Conservation (phyloP, 1,139 yeast species). For the Lodderomyces pseudojiufengensis region DNA sequence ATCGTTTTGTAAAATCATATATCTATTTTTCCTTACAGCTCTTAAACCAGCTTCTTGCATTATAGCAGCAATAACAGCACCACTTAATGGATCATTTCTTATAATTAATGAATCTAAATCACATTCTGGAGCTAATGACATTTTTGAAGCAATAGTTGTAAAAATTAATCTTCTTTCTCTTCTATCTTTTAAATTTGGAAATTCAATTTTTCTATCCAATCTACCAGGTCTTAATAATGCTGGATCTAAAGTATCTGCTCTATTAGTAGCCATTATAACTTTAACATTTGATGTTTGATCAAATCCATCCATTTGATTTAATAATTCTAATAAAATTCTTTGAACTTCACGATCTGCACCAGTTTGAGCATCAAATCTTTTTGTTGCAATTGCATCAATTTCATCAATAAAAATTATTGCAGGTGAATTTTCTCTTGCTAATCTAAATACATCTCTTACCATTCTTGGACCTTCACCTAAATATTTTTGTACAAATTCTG, state of each 20-base stretch:
- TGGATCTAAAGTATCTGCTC: conserved; percentile 97
- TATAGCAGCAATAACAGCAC: conserved; percentile 97
- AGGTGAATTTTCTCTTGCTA: conserved; percentile 97
- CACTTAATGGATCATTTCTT: conserved; percentile 94
- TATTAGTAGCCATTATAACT: conserved; percentile 98
- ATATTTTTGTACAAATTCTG: conserved; percentile 97
- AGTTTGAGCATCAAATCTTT: conserved; percentile 98
- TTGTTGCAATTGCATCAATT: conserved; percentile 98
- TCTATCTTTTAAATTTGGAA: conserved; percentile 92
- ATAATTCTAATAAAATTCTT: conserved; percentile 89
- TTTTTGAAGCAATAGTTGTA: conserved; percentile 92
- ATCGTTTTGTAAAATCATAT: conserved; percentile 92
- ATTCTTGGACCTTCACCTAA: conserved; percentile 99
- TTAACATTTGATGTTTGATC: conserved; percentile 94
- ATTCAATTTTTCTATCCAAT: conserved; percentile 96
- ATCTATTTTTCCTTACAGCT: conserved; percentile 97
- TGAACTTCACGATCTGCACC: conserved; percentile 99
- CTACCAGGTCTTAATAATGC: conserved; percentile 97
- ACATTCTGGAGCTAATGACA: conserved; percentile 97
- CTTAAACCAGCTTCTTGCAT: conserved; percentile 99
- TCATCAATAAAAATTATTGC: conserved; percentile 96
- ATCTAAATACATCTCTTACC: conserved; percentile 96
- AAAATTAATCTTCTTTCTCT: conserved; percentile 96
- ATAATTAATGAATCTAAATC: conserved; percentile 92
- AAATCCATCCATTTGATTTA: conserved; percentile 99